Evolutionary conservation across 495 filamentous ascomycete species (phyloP), one percentile per base, ranked within the genome.

Genomic region (Daldinia caldariorum): DNA sequence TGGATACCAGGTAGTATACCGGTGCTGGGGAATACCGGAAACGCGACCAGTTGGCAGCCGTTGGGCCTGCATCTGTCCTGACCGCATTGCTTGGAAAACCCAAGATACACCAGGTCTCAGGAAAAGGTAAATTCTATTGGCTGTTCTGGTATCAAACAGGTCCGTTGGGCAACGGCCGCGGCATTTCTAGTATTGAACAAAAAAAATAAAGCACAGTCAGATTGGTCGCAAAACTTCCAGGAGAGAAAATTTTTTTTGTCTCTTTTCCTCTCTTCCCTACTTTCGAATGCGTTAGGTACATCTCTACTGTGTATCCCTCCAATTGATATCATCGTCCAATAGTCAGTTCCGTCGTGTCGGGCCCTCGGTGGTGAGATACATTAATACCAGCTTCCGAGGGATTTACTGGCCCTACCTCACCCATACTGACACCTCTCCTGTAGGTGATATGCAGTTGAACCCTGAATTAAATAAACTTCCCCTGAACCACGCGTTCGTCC

Each of bases 371-470:
- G 61, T 69, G 63, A 61, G 70, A 70, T 67, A 43, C 63, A 60
- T 41, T 73, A 67, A 58, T 73, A 41, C 51, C 34, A 70, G 29
- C 45, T 47, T 53, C 61, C n/a, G 32, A 61, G 45, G 39, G 26
- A 22, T 58, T 51, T 69, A 70, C 53, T 59, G 66, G 65, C 57
- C 18, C 66, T 34, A 51, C 66, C 61, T 73, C 20, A 70, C 62
- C 67, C 67, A 77, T 77, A 69, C 77, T 68, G 61, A 70, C 70
- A 66, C 58, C 61, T 71, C 56, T 68, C 45, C 63, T 60, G 68
- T 67, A 67, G 54, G 53, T 67, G 65, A 41, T 69, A 66, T 69
- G 60, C 59, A 68, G 57, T 65, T 61, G 60, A 62, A 67, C 29
- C 47, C 66, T 55, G 20, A 16, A 37, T 56, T 45, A 16, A 35